Evolutionary conservation across 805 yeast genomes (phyloP), one percentile per base, ranked within the genome.

Genomic region (Ogataea saltuana): DNA sequence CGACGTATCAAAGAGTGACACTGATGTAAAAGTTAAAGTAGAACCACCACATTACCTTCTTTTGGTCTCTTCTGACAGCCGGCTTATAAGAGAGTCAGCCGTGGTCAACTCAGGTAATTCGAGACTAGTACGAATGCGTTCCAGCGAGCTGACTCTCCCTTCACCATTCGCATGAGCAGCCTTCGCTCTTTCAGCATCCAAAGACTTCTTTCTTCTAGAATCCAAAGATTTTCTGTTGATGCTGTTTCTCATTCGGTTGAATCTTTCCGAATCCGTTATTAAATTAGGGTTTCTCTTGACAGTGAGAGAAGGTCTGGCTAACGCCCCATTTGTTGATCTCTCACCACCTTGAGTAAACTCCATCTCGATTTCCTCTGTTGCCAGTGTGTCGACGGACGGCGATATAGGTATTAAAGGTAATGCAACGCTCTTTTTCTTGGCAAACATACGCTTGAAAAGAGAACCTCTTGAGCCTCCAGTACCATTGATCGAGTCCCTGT

Each of bases 341-440:
- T 39, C 36, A 27, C 51, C 54, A 32, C 51, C 54, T n/a, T 50
- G 54, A 2, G 61, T 56, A 45, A 56, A 65, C 21, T 74, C 72
- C 72, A 76, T 58, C 22, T 74, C 73, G 42, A 76, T 76, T 46
- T 75, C 81, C 50, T 76, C 81, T 0, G 78, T 72, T n/a, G 62
- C 64, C 7, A 71, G 49, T 6, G 64, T 63, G 34, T 61, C 66
- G 15, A 63, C 51, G 10, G 72, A 72, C 6, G 56, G 65, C 4
- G 61, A 60, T 3, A 56, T 38, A n/a, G 62, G 55, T 22, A 65
- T 54, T 46, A 65, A 59, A 10, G 68, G 60, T 21, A 68, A 57
- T 13, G 48, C 43, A 3, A 33, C 40, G 10, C 41, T 46, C 31
- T 47, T 45, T 54, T 58, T 33, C 44, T 58, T 55, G 52, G 63